A percentile compares a stretch with the other conserved stretches of the same genome.
These are phyloP conservation scores for Nyssa sinensis DNA, from an alignment of 148 eudicot species.

Conservation along the genomic window DNA sequence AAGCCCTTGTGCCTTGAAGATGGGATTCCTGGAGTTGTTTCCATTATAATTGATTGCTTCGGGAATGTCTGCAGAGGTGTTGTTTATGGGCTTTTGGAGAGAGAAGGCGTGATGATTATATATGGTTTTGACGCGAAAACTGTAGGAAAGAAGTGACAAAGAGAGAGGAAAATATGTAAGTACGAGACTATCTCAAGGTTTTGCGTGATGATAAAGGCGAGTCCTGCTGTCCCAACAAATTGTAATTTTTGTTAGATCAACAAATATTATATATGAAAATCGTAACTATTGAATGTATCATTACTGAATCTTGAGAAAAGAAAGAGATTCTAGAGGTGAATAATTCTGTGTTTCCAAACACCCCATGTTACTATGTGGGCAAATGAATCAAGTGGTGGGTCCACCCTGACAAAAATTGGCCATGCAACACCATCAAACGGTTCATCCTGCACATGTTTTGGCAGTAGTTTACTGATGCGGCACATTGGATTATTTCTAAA, in stretches of 20 bases:
- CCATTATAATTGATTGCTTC: constrained; percentile 29
- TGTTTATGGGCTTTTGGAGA: constrained; percentile 24
- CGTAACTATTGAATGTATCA: no score
- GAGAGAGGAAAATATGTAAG: no score
- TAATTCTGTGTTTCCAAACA: background rate
- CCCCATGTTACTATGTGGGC: constrained; percentile 30
- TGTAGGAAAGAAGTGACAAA: constrained; percentile 7
- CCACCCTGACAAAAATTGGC: background rate
- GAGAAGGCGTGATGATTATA: constrained; percentile 21
- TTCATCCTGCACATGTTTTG: background rate
- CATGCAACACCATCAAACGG: background rate
- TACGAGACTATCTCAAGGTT: constrained; percentile 24
- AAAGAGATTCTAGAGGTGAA: constrained; percentile 2
- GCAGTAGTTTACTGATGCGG: background rate
- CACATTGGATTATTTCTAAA: background rate
- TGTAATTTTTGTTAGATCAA: no score
- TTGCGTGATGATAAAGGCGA: constrained; percentile 6
- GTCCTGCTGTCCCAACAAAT: no score
- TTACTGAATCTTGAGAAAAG: no score
- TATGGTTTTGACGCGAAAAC: constrained; percentile 23
- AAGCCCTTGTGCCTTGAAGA: background rate
- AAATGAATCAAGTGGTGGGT: constrained; percentile 15
- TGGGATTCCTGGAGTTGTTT: constrained; percentile 6
- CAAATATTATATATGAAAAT: no score
- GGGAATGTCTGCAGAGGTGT: constrained; percentile 25